A percentile compares a stretch with the other conserved stretches of the same genome.
These are phyloP conservation scores for Diaporthe sp. DNA, from an alignment of 2,329 filamentous ascomycete species.

Conservation along the genomic window DNA sequence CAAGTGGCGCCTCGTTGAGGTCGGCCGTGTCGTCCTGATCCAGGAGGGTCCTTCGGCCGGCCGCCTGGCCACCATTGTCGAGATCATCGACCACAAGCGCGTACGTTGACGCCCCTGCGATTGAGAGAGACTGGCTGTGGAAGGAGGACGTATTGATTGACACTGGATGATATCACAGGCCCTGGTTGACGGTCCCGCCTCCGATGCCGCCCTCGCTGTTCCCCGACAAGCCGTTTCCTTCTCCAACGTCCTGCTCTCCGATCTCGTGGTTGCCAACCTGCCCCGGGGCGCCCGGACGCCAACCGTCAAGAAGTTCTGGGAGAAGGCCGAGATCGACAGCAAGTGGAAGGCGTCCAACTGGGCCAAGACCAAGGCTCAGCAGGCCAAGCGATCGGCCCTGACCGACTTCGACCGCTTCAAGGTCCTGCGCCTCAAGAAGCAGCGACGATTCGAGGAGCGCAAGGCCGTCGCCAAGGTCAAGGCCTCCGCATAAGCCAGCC, in stretches of 20 bases:
- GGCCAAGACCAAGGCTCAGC: slow-evolving; percentile 93
- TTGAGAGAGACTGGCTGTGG: slow-evolving; percentile 33
- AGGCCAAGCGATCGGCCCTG: slow-evolving; percentile 88
- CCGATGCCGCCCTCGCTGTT: slow-evolving; percentile 82
- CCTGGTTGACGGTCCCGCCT: slow-evolving; percentile 94
- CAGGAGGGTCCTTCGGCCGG: slow-evolving; percentile 85
- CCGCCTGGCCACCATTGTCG: slow-evolving; percentile 93
- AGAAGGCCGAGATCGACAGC: slow-evolving; percentile 89
- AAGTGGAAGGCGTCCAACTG: slow-evolving; percentile 94
- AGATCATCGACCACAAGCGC: slow-evolving; percentile 99
- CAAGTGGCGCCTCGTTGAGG: slow-evolving; percentile 96
- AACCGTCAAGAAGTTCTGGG: slow-evolving; percentile 89
- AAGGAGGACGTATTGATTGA: slow-evolving; percentile 47
- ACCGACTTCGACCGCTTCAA: slow-evolving; percentile 99
- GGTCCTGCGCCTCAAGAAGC: slow-evolving; percentile 99
- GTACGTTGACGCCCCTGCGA: slow-evolving; percentile 74
- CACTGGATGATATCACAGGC: slow-evolving; percentile 70
- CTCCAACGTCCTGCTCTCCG: slow-evolving; percentile 87
- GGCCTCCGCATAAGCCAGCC: slow-evolving; percentile 78
- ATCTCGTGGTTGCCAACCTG: slow-evolving; percentile 87
- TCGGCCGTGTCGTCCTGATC: slow-evolving; percentile 96
- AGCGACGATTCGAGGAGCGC: slow-evolving; percentile 97
- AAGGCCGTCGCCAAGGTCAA: slow-evolving; percentile 96
- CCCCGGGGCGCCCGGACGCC: slow-evolving; percentile 87
- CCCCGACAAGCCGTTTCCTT: slow-evolving; percentile 90